Conservation (phyloP, 371 early-diverging fungal species). For the Mucor sp. region DNA sequence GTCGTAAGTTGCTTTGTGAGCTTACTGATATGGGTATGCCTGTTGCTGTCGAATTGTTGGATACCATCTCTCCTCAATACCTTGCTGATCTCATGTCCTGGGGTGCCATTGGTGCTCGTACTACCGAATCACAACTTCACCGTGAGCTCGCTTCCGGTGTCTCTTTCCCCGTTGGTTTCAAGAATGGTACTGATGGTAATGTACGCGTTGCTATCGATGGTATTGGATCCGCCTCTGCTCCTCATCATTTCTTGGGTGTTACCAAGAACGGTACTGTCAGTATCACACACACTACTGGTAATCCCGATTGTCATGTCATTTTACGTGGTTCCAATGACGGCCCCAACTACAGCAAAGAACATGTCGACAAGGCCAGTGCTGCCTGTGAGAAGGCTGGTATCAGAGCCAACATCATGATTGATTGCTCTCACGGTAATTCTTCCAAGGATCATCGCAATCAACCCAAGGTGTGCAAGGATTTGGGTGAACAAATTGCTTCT, state of each 20-base stretch:
- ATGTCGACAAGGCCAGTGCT: constrained; percentile 56
- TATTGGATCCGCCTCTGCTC: constrained; percentile 80
- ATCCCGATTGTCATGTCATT: constrained; percentile 59
- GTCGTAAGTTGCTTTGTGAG: constrained; percentile 52
- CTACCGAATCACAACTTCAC: constrained; percentile 92
- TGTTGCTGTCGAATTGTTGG: constrained; percentile 87
- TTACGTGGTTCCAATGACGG: constrained; percentile 79
- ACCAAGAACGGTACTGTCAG: constrained; percentile 91
- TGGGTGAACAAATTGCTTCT: constrained; percentile 65
- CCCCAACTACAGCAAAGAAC: constrained; percentile 80
- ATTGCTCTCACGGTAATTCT: constrained; percentile 85
- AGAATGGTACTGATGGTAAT: constrained; percentile 93
- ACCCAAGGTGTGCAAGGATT: constrained; percentile 56
- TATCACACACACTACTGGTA: constrained; percentile 88
- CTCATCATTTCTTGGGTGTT: constrained; percentile 91
- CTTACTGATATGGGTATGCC: constrained; percentile 85
- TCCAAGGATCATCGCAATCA: constrained; percentile 76
- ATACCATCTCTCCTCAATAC: constrained; percentile 95
- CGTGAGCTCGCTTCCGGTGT: constrained; percentile 94
- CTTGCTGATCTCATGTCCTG: constrained; percentile 90
- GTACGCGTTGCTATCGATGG: constrained; percentile 89
- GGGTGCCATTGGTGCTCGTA: constrained; percentile 96
- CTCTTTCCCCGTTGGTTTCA: constrained; percentile 95
- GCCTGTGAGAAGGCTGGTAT: constrained; percentile 63
- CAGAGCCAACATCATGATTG: constrained; percentile 69